Base-by-base conservation (phyloP, 2,329 filamentous ascomycete species). In the Thielaviopsis populi region DNA sequence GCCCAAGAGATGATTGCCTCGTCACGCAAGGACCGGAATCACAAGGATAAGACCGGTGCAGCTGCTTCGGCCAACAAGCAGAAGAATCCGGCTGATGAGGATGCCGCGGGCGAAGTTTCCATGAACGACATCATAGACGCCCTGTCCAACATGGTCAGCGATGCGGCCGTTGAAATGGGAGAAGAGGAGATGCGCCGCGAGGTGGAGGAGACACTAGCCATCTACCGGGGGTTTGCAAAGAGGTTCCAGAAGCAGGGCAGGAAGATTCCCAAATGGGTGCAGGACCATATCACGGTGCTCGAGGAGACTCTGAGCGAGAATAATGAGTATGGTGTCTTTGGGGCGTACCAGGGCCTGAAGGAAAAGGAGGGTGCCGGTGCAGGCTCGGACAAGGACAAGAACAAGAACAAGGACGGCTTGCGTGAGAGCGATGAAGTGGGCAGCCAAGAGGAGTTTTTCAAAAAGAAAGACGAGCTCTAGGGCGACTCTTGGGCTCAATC, bases 121-220 rank as follows among this genome's bases (percentile, higher is more conserved):
- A 46, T 30, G 37, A 27, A 50, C 15, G 62, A 63, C 54, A 46
- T 59, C 6, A 43, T 59, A 15, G 33, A 58, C 10, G 76, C 80
- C 65, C 72, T 87, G 10, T 78, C 83, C 62, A 76, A 81, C 43
- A 74, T 90, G 62, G 82, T 79, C 3, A 79, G 83, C 33, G 83
- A 86, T 42, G 84, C 91, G 67, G 76, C 95, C 43, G 81, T 84
- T 70, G 81, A 83, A 69, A 75, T 89, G 54, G 83, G 87, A 15
- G 59, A 54, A 1, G 48, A 61, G 8, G 59, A 61, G 22, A 41
- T 56, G 27, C 42, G 46, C 17, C 43, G 46, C 15, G 63, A 64
- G 24, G 56, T 64, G 17, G 56, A 61, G 24, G 63, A 60, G 4
- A 64, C 59, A 8, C n/a, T 64, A 15, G 27, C 53, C 27, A 59